Conservation (phyloP, 2,329 filamentous ascomycete genomes). For the Paraconiothyrium brasiliense region DNA sequence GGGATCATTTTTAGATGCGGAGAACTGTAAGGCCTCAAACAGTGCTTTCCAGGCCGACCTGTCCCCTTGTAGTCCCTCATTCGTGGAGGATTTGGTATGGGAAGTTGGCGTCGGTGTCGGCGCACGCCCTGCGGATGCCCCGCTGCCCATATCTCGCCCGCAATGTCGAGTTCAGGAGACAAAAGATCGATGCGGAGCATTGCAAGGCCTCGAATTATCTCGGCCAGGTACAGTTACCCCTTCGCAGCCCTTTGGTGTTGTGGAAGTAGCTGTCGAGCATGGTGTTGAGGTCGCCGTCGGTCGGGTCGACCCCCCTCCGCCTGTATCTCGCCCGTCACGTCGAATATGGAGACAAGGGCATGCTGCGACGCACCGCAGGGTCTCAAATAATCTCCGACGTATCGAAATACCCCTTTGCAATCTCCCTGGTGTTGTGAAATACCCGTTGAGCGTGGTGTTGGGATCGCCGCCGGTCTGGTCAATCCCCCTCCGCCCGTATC, state of each 20-base stretch:
- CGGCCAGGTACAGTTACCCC: no score
- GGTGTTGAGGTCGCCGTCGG: no score
- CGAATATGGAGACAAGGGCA: not conserved
- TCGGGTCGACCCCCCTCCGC: not conserved
- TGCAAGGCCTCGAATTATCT: no score
- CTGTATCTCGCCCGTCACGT: not conserved
- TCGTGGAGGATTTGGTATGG: not conserved
- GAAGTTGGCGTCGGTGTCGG: not conserved
- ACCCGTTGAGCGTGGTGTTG: not conserved
- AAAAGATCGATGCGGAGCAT: no score
- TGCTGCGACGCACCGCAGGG: not conserved
- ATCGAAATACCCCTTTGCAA: not conserved
- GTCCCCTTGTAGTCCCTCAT: not conserved
- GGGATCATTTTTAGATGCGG: not conserved
- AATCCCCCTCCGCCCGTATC: not conserved
- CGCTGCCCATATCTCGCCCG: no score
- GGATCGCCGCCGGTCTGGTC: no score
- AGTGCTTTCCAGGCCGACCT: not conserved
- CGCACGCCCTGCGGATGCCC: not conserved
- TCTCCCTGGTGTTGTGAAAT: not conserved
- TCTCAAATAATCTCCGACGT: not conserved
- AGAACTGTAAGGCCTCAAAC: not conserved
- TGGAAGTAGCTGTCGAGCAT: no score
- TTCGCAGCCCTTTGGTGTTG: no score
- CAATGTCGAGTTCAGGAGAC: no score